Conservation (phyloP, 73 alveolate species). For the Blepharisma stoltei region DNA sequence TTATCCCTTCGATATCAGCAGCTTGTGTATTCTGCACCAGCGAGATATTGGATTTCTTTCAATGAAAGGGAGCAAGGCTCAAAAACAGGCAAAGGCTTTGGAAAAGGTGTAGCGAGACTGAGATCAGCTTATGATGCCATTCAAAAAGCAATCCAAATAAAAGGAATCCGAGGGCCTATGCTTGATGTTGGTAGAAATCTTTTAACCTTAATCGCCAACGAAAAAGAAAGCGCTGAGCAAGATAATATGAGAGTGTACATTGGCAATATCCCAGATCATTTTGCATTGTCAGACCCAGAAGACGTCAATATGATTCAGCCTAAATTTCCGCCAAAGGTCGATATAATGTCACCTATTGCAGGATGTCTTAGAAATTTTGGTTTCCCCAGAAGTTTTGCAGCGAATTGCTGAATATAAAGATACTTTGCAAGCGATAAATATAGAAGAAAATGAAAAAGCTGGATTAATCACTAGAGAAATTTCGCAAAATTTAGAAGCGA, state of each 20-base stretch:
- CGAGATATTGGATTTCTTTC: background rate
- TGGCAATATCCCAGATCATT: background rate
- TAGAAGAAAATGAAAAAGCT: background rate
- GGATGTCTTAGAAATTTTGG: slow-evolving; percentile 2
- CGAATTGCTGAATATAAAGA: slow-evolving; percentile 23
- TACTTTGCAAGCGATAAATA: background rate
- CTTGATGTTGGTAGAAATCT: background rate
- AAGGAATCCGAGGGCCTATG: background rate
- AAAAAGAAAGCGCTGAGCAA: background rate
- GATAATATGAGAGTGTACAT: background rate
- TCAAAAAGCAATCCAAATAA: background rate
- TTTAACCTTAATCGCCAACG: background rate
- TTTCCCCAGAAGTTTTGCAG: slow-evolving; percentile 19
- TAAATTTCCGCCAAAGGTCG: slow-evolving; percentile 14
- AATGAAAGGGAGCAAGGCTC: background rate
- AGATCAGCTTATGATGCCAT: background rate
- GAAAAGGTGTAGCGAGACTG: slow-evolving; percentile 13
- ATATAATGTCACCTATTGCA: background rate
- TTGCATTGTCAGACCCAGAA: background rate
- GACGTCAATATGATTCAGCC: slow-evolving; percentile 16
- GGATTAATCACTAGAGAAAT: background rate
- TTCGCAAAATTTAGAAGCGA: background rate
- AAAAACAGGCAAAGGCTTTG: slow-evolving; percentile 9
- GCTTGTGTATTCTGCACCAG: background rate
- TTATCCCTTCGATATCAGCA: background rate